Evolutionary conservation across 2,329 filamentous ascomycete genomes (phyloP).

Genomic region (Pseudocercospora pini-densiflorae): DNA sequence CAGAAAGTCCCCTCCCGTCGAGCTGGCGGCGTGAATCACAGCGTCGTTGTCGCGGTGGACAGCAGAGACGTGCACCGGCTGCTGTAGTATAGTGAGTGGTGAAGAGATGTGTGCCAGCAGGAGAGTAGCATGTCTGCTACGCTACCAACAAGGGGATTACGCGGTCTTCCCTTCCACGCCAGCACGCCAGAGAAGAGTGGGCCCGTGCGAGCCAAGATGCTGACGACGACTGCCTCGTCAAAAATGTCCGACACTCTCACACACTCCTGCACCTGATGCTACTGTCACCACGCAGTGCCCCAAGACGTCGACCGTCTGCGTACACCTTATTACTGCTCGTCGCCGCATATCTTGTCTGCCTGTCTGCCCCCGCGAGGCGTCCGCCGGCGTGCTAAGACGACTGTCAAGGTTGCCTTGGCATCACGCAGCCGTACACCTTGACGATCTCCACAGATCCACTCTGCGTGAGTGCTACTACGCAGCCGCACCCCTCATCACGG

Average conservation of each 20-base stretch:
- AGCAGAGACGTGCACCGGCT: neutral
- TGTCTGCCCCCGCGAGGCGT: neutral
- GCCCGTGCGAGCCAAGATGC: neutral
- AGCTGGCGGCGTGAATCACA: neutral
- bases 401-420: neutral
- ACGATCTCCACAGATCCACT: neutral
- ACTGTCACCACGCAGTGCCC: neutral
- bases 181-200: neutral
- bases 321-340: neutral
- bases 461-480: neutral
- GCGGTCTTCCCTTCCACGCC: conserved; percentile 2
- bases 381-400: neutral
- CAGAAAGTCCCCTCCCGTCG: neutral
- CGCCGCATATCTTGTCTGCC: neutral
- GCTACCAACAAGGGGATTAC: conserved; percentile 1
- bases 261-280: neutral
- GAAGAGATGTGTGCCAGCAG: neutral
- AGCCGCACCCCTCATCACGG: neutral
- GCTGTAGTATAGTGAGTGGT: neutral
- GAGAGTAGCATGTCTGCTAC: neutral
- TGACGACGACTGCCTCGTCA: neutral
- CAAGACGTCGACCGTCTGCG: neutral
- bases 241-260: neutral
- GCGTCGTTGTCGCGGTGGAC: neutral
- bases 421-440: neutral